Conservation (phyloP, 2,329 filamentous ascomycete genomes). For the Acrocalymma vagum region DNA sequence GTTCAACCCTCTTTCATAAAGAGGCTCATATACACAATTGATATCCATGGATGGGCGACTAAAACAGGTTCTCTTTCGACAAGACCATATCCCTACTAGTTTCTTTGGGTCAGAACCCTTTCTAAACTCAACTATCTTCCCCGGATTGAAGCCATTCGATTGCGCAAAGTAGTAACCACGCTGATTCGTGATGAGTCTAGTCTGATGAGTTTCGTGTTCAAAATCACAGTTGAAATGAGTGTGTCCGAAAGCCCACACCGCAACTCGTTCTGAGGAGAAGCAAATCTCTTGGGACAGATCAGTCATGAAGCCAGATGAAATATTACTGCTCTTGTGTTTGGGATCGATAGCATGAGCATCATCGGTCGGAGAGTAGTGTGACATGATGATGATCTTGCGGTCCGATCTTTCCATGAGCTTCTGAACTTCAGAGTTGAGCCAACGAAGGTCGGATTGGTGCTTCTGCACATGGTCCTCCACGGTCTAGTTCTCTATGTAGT, state of each 20-base stretch:
- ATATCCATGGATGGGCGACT: too few relatives aligned
- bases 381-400: slow-evolving; percentile 48
- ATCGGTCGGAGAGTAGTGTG: slow-evolving; percentile 54
- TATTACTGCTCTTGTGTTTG: slow-evolving; percentile 29
- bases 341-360: slow-evolving; percentile 47
- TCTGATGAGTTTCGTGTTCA: slow-evolving; percentile 8
- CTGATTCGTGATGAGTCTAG: slow-evolving; percentile 52
- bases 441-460: slow-evolving; percentile 51
- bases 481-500: slow-evolving; percentile 15
- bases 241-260: slow-evolving; percentile 59
- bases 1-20: too few relatives aligned
- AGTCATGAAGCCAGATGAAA: slow-evolving; percentile 50
- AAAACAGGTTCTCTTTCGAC: too few relatives aligned
- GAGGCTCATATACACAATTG: too few relatives aligned
- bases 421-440: slow-evolving; percentile 52
- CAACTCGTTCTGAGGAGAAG: slow-evolving; percentile 45
- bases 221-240: slow-evolving; percentile 58
- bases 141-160: slow-evolving; percentile 12
- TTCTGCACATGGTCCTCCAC: slow-evolving; percentile 48
- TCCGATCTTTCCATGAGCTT: slow-evolving; percentile 24
- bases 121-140: too few relatives aligned
- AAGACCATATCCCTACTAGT: not conserved
- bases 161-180: slow-evolving; percentile 45
- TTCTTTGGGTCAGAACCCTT: too few relatives aligned
- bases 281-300: slow-evolving; percentile 48